Conservation (phyloP, 2,329 filamentous ascomycete genomes). For the Ophiocordyceps camponoti-saundersi region DNA sequence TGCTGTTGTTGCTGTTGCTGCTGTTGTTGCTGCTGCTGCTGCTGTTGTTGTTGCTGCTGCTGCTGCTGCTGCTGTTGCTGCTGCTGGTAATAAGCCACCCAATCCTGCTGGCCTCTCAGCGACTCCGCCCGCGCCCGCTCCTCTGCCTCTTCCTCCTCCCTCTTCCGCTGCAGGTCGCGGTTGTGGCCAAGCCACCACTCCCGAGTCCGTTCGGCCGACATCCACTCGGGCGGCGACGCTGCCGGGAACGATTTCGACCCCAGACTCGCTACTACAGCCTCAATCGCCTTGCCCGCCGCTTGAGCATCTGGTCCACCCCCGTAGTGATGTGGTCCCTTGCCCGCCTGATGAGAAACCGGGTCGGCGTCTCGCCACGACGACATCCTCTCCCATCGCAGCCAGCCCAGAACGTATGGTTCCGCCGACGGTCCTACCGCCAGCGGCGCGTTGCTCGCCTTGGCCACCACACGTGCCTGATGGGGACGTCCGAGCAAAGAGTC, state of each 20-base stretch:
- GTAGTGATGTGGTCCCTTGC: slow-evolving; percentile 16
- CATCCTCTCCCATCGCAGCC: slow-evolving; percentile 26
- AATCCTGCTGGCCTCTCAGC: slow-evolving; percentile 13
- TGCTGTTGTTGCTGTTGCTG: slow-evolving; percentile 5
- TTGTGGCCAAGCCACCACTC: slow-evolving; percentile 36
- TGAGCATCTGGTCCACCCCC: slow-evolving; percentile 23
- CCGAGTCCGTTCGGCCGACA: slow-evolving; percentile 27
- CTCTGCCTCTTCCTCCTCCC: slow-evolving; percentile 12
- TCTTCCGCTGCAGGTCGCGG: slow-evolving; percentile 21
- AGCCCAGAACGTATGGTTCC: slow-evolving; percentile 22
- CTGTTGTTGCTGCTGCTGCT: slow-evolving; percentile 11
- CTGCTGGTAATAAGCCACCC: slow-evolving; percentile 3
- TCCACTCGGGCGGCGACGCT: slow-evolving; percentile 33
- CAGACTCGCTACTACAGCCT: slow-evolving; percentile 22
- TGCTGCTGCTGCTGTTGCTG: slow-evolving; percentile 5
- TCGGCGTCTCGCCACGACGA: slow-evolving; percentile 25
- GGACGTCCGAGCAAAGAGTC: slow-evolving; percentile 23
- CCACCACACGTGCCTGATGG: slow-evolving; percentile 5
- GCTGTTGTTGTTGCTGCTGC: slow-evolving; percentile 10
- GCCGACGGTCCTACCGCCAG: slow-evolving; percentile 14
- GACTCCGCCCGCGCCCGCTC: slow-evolving; percentile 17
- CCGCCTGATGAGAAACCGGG: slow-evolving; percentile 13
- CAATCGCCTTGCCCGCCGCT: slow-evolving; percentile 23
- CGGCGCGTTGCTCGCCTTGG: slow-evolving; percentile 9
- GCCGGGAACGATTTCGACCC: slow-evolving; percentile 30